phyloP scores from a whole-genome alignment of 2,329 filamentous ascomycete species.

The Dactylellina drechsleri region DNA sequence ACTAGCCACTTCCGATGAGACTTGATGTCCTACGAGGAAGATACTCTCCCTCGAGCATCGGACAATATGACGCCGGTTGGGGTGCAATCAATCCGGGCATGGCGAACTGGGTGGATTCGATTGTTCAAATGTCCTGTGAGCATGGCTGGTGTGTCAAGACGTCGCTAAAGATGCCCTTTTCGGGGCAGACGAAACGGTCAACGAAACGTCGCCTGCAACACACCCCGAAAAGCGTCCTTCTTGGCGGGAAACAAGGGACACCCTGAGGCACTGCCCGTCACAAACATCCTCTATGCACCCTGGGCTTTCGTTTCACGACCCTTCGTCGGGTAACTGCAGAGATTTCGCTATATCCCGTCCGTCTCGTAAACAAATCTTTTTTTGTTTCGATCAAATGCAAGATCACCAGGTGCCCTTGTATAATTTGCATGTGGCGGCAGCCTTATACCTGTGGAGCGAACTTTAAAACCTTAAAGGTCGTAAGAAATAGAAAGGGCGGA shows the following conservation, averaged over 20 bases:
- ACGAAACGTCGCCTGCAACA: slow-evolving; percentile 52
- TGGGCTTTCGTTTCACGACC: slow-evolving; percentile 37
- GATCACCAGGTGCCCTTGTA: neutral
- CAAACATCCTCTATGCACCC: slow-evolving; percentile 29
- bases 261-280: slow-evolving; percentile 43
- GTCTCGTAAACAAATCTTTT: slow-evolving; percentile 32
- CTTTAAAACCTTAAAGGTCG: neutral
- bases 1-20: neutral
- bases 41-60: too few species aligned
- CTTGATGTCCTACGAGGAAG: neutral
- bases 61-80: too few species aligned
- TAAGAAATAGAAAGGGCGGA: neutral
- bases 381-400: slow-evolving; percentile 38
- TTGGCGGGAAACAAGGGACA: slow-evolving; percentile 2
- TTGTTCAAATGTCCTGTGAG: neutral
- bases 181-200: slow-evolving; percentile 46
- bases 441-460: neutral
- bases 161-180: slow-evolving; percentile 34
- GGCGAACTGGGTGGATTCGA: neutral
- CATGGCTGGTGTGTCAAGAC: slow-evolving; percentile 21
- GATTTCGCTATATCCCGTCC: slow-evolving; percentile 1
- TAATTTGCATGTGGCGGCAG: neutral
- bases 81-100: neutral
- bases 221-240: slow-evolving; percentile 6
- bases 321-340: slow-evolving; percentile 2